phyloP scores from a whole-genome alignment of 129 eudicot genomes.

The Ambrosia artemisiifolia region DNA sequence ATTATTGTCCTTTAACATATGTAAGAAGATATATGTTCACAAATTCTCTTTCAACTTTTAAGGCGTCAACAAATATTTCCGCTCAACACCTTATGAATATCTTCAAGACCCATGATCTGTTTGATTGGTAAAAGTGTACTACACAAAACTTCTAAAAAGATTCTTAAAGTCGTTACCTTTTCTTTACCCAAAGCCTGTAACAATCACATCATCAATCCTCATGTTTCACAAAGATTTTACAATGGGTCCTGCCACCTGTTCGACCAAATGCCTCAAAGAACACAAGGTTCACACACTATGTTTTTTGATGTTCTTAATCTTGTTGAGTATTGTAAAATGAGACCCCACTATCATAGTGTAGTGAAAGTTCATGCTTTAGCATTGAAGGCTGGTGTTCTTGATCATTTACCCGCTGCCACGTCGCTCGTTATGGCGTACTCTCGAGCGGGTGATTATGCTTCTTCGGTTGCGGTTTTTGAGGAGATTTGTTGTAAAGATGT shows the following conservation, averaged over 20 bases:
- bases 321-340: conserved; percentile 26
- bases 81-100: too few species aligned
- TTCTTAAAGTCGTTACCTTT: neutral
- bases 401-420: conserved; percentile 45
- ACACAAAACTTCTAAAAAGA: conserved; percentile 2
- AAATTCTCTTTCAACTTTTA: too few species aligned
- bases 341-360: conserved; percentile 23
- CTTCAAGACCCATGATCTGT: conserved; percentile 29
- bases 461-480: conserved; percentile 37
- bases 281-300: neutral
- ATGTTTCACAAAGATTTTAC: conserved; percentile 4
- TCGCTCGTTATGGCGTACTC: conserved; percentile 49
- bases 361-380: conserved; percentile 46
- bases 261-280: conserved; percentile 50
- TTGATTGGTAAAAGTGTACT: neutral
- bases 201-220: conserved; percentile 12
- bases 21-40: too few species aligned
- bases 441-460: conserved; percentile 35
- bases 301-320: conserved; percentile 45
- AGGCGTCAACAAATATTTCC: too few species aligned
- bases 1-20: too few species aligned
- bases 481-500: conserved; percentile 51
- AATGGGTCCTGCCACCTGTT: conserved; percentile 29
- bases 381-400: conserved; percentile 46
- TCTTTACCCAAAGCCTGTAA: conserved; percentile 1